Evolutionary conservation across 495 filamentous ascomycete species (phyloP).

Genomic region (Penicillium fimorum): DNA sequence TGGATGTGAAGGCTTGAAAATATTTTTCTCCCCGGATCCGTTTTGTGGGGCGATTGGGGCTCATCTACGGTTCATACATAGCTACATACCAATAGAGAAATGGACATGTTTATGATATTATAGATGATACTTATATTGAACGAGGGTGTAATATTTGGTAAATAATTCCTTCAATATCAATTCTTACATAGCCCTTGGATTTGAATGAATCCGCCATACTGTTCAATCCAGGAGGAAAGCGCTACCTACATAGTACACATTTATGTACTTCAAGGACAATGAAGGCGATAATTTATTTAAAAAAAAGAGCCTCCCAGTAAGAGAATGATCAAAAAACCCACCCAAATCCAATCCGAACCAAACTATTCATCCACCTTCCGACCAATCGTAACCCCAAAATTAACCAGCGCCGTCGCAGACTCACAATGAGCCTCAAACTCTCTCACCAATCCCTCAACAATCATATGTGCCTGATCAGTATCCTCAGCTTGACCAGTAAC

Average conservation of each 20-base stretch:
- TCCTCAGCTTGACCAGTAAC: conserved; percentile 16
- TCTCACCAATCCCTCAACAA: conserved; percentile 22
- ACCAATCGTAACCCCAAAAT: conserved; percentile 22
- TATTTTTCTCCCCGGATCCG: background rate
- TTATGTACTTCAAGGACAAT: background rate
- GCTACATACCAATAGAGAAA: background rate
- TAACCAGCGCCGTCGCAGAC: conserved; percentile 18
- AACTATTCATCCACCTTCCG: conserved; percentile 12
- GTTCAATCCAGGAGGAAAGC: too few relatives aligned
- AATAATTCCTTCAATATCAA: too few relatives aligned
- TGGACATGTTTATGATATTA: background rate
- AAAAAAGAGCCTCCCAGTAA: background rate
- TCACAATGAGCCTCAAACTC: conserved; percentile 20
- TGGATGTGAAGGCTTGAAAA: background rate
- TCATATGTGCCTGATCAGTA: conserved; percentile 10
- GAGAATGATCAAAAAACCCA: too few relatives aligned
- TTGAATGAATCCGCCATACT: too few relatives aligned
- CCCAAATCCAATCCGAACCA: background rate
- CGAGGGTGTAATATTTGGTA: too few relatives aligned
- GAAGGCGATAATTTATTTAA: background rate
- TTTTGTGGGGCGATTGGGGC: background rate
- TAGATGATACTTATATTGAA: background rate
- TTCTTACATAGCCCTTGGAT: too few relatives aligned
- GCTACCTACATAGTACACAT: too few relatives aligned
- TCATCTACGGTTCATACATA: background rate